Evolutionary conservation across 2,329 filamentous ascomycete species (phyloP).

Genomic region (Xylaria digitata): DNA sequence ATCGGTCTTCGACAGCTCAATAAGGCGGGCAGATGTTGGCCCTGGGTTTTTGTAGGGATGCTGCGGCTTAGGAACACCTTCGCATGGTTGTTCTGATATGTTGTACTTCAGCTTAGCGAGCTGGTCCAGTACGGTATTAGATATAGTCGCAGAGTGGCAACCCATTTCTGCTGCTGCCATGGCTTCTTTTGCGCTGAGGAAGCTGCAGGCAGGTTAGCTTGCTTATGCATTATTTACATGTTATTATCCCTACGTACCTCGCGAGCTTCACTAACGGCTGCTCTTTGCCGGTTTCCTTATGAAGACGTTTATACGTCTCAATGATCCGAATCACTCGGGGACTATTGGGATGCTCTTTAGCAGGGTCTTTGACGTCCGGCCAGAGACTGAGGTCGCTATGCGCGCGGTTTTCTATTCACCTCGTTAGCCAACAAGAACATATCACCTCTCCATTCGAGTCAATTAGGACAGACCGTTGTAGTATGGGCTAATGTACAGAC

Average conservation of each 20-base stretch:
- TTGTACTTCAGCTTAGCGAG: slow-evolving; percentile 55
- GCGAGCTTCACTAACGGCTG: slow-evolving; percentile 62
- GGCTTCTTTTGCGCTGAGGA: slow-evolving; percentile 57
- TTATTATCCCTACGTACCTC: slow-evolving; percentile 41
- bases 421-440: slow-evolving; percentile 2
- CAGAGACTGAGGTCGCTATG: slow-evolving; percentile 58
- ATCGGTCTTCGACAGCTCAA: slow-evolving; percentile 53
- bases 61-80: slow-evolving; percentile 54
- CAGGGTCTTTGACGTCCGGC: slow-evolving; percentile 60
- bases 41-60: slow-evolving; percentile 54
- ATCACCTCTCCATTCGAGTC: slow-evolving; percentile 16
- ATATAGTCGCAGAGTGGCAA: slow-evolving; percentile 59
- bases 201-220: slow-evolving; percentile 39
- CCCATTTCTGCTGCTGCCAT: slow-evolving; percentile 60
- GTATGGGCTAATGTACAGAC: slow-evolving; percentile 60
- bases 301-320: slow-evolving; percentile 59
- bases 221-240: not conserved
- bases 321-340: slow-evolving; percentile 61
- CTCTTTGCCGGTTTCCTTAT: slow-evolving; percentile 60
- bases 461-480: slow-evolving; percentile 54
- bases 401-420: slow-evolving; percentile 53
- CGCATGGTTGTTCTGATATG: slow-evolving; percentile 52
- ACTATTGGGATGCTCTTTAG: slow-evolving; percentile 60
- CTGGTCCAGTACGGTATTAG: slow-evolving; percentile 50
- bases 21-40: slow-evolving; percentile 51